Evolutionary conservation across 148 eudicot genomes (phyloP), one percentile per base, ranked within the genome.

Genomic region (Arctostaphylos glauca): DNA sequence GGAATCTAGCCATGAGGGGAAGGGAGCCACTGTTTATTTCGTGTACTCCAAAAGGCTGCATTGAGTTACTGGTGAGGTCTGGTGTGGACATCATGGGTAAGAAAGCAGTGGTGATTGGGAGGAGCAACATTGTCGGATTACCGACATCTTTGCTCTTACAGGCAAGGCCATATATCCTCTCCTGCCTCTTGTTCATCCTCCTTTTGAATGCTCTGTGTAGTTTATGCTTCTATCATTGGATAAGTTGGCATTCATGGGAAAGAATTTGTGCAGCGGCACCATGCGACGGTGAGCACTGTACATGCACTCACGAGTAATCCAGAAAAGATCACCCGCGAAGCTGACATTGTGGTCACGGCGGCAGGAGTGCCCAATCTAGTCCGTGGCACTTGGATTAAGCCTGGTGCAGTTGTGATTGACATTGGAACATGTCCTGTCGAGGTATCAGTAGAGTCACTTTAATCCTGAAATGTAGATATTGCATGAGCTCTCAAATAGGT

Each of bases 1-100:
- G 95, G 64, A 85, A 84, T 73, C 87, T 94, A 82, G 98, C 98
- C 52, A 84, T 94, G 91, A 87, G 83, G 83, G 96, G 96, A 72
- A 92, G 90, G 82, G 95, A 94, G 84, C 96, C 98, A 4, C 76
- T 93, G 52, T 93, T 93, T 79, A 87, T 94, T 71, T 91, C 96
- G 21, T 94, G 98, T 86, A 89, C 98, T 43, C 92, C 98, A 16
- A 94, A 93, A 81, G 98, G 93, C 55, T 94, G 98, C 83, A 85
- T 94, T 68, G 98, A 94, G 92, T 87, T 94, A 74, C 81, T 94
- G 84, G 85, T 90, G n/a, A 87, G 94, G 71, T 90, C 85, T 81
- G 91, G 88, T 43, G 89, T 94, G 62, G 92, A 93, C 52, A 91
- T 94, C 25, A 86, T 71, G 84, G 94, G 98, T 8, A 93, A 94